Base-by-base conservation (phyloP, 208 protist genomes). In the Acanthamoeba culbertsoni region DNA sequence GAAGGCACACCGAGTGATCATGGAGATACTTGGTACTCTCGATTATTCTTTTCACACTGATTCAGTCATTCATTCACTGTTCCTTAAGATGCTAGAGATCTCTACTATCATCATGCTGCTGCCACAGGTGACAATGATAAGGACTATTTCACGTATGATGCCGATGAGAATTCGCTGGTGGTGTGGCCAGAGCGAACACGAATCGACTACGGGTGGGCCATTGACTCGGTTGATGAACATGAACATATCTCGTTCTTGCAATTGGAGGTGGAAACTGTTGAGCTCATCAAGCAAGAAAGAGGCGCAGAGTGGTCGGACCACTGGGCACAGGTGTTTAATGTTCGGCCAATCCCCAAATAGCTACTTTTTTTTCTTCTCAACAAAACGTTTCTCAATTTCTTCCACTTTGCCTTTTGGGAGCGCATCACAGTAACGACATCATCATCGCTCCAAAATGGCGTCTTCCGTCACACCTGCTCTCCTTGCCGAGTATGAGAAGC, bases 381-480 rank as follows among this genome's bases (percentile, higher is more conserved):
- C n/a, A n/a, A n/a, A n/a, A n/a, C n/a, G n/a, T n/a, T n/a, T n/a
- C n/a, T 59, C 23, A 59, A 59, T 59, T 59, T 59, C 51, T 23
- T 59, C 51, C 14, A n/a, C 51, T 59, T 23, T 59, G 51, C 16
- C 51, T 14, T n/a, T 59, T 59, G 51, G 16, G 23, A 59, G 16
- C 16, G 16, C 16, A n/a, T 59, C 51, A 59, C n/a, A n/a, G n/a
- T n/a, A n/a, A n/a, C n/a, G n/a, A n/a, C n/a, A n/a, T n/a, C n/a
- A n/a, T n/a, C n/a, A n/a, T n/a, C n/a, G n/a, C n/a, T n/a, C 59
- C n/a, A 84, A 84, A 43, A 84, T 84, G 73, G 73, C 73, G 68
- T 45, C 68, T 84, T 46, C 43, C 23, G 73, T 84, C 23, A 48
- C 73, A 16, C 73, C 73, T 10, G n/a, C 73, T 18, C 45, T 90